phyloP scores from a whole-genome alignment of 306 rosid genomes.

The Vigna hirtella region DNA sequence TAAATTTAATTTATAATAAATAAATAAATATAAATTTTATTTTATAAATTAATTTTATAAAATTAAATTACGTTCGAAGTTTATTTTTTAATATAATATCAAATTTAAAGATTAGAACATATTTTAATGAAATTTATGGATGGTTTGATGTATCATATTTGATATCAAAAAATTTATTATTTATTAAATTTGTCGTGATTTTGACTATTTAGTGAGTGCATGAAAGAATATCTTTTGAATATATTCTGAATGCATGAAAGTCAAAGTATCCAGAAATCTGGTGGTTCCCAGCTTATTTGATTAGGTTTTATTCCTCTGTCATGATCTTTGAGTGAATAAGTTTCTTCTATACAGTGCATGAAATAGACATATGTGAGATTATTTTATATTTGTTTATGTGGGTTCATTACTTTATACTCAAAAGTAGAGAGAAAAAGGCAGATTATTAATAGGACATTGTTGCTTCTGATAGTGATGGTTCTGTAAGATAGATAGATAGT shows the following conservation, averaged over 20 bases:
- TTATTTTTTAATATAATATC: no score
- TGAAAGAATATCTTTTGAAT: not conserved
- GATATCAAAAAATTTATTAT: no score
- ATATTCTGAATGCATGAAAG: slow-evolving; percentile 37
- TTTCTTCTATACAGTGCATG: not conserved
- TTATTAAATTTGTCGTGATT: not conserved
- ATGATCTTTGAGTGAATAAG: not conserved
- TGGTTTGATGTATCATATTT: no score
- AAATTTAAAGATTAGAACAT: no score
- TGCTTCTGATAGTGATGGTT: not conserved
- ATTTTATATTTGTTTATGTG: not conserved
- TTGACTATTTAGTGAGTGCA: slow-evolving; percentile 13
- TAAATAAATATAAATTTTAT: no score
- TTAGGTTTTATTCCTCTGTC: not conserved
- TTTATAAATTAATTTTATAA: no score
- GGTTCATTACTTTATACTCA: slow-evolving; percentile 3
- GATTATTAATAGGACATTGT: not conserved
- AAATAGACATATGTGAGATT: not conserved
- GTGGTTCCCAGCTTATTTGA: not conserved
- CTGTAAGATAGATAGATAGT: not conserved
- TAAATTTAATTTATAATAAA: no score
- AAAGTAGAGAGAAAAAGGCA: not conserved
- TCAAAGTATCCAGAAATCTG: slow-evolving; percentile 43
- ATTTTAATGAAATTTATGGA: no score
- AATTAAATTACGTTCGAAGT: no score